Evolutionary conservation across 2,329 filamentous ascomycete genomes (phyloP), one percentile per base, ranked within the genome.

Genomic region (Trichophyton schoenleinii): DNA sequence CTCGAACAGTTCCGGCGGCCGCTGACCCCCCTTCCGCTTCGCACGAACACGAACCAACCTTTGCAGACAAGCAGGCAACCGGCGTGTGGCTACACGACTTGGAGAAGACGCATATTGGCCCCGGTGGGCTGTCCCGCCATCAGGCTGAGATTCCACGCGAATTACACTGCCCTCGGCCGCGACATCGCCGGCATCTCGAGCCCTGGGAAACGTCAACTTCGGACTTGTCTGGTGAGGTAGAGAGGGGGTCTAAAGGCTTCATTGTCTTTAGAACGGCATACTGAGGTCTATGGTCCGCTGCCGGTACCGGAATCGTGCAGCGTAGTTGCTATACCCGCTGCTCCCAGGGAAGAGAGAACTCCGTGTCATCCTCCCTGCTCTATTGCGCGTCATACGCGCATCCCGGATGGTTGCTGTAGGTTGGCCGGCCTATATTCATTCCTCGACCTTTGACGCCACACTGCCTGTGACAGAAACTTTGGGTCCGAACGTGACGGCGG

Each of bases 111-210:
- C 52, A 18, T 55, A 34, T 55, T 34, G 52, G 41, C 41, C 52
- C 52, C 52, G 52, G 52, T 55, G 52, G 52, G 52, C n/a, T 36
- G 15, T 55, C 52, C 52, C 52, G 31, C 52, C 52, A 55, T 55
- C 25, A 55, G 52, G 52, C 52, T 55, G n/a, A n/a, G 13, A n/a
- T 8, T 15, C 34, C 52, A 15, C 36, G 52, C 15, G 52, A 55
- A 22, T 36, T 36, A 34, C 18, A 20, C 11, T 20, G 52, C 4
- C 34, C 34, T 36, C n/a, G 31, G 15, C 28, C 38, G 28, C n/a
- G 5, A 36, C 52, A 55, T 52, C 18, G 34, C 52, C 31, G 25
- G 13, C n/a, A n/a, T n/a, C 52, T 36, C 1, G 41, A 38, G 52
- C n/a, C 31, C 31, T 36, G n/a, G 52, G 9, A 7, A 36, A 6